phyloP scores from a whole-genome alignment of 83 land plant species.

The Diphasiastrum complanatum region DNA sequence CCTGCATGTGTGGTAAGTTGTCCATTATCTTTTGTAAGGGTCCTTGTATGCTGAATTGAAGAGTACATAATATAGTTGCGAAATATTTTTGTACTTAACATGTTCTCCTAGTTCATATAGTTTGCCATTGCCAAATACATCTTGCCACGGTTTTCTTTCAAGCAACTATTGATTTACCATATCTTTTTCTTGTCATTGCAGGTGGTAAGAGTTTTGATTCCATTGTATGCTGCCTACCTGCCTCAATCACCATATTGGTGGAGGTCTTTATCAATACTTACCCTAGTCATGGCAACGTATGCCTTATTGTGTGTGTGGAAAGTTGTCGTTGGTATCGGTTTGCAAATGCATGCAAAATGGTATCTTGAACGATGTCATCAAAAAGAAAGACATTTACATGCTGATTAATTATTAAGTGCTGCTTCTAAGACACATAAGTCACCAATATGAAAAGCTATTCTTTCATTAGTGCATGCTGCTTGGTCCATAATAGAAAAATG shows the following conservation, averaged over 20 bases:
- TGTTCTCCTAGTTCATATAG: not conserved
- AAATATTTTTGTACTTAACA: not conserved
- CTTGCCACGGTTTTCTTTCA: not conserved
- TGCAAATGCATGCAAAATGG: slow-evolving; percentile 17
- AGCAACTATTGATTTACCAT: slow-evolving; percentile 1
- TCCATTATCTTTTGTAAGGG: not conserved
- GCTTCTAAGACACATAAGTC: too few species aligned
- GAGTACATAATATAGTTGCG: not conserved
- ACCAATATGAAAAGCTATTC: too few species aligned
- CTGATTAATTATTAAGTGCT: slow-evolving; percentile 4
- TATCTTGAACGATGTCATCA: slow-evolving; percentile 12
- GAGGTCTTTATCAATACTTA: not conserved
- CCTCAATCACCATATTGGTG: slow-evolving; percentile 20
- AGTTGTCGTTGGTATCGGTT: slow-evolving; percentile 9
- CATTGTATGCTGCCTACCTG: slow-evolving; percentile 35
- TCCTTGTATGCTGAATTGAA: not conserved
- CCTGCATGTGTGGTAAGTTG: slow-evolving; percentile 97
- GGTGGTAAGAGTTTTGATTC: slow-evolving; percentile 34
- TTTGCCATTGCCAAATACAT: not conserved
- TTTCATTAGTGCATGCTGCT: too few species aligned
- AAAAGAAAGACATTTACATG: slow-evolving; percentile 8
- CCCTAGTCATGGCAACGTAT: not conserved
- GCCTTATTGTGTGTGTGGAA: slow-evolving; percentile 8
- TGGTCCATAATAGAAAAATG: too few species aligned
- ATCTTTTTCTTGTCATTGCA: slow-evolving; percentile 13